phyloP scores from a whole-genome alignment of 805 yeast species.

The Cyberlindnera sargentensis region DNA sequence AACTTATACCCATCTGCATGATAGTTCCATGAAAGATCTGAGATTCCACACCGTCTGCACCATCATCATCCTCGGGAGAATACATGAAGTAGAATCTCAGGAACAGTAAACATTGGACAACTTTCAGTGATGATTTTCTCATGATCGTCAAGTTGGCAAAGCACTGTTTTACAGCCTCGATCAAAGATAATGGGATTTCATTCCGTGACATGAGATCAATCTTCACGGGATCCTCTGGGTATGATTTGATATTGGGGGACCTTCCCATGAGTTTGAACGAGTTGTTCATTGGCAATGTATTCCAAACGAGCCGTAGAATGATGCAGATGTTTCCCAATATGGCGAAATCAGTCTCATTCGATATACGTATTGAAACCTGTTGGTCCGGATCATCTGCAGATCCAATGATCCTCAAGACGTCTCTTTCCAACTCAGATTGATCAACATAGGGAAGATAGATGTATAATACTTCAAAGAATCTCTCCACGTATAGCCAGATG shows the following conservation, averaged over 20 bases:
- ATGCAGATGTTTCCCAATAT: slow-evolving; percentile 45
- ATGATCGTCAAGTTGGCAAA: slow-evolving; percentile 35
- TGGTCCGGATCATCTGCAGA: slow-evolving; percentile 25
- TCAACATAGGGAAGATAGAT: slow-evolving; percentile 63
- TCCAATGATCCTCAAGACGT: slow-evolving; percentile 41
- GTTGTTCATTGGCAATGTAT: slow-evolving; percentile 41
- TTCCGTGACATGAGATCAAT: slow-evolving; percentile 31
- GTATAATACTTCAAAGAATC: slow-evolving; percentile 54
- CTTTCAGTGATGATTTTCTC: slow-evolving; percentile 38
- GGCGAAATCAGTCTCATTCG: slow-evolving; percentile 35
- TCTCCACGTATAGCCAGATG: slow-evolving; percentile 48
- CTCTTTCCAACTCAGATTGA: slow-evolving; percentile 41
- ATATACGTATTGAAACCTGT: slow-evolving; percentile 24
- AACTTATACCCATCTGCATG: slow-evolving; percentile 58
- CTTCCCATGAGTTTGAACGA: slow-evolving; percentile 13
- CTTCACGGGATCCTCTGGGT: slow-evolving; percentile 13
- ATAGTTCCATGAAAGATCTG: slow-evolving; percentile 49
- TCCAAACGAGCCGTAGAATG: slow-evolving; percentile 47
- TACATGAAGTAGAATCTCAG: slow-evolving; percentile 47
- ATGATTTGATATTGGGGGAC: slow-evolving; percentile 11
- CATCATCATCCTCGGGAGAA: slow-evolving; percentile 56
- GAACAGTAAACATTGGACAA: slow-evolving; percentile 54
- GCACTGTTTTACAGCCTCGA: slow-evolving; percentile 39
- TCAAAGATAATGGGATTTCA: slow-evolving; percentile 32
- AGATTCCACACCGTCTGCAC: slow-evolving; percentile 51